Conservation (phyloP, 2,329 filamentous ascomycete genomes). For the Aspergillus quadricinctus region DNA sequence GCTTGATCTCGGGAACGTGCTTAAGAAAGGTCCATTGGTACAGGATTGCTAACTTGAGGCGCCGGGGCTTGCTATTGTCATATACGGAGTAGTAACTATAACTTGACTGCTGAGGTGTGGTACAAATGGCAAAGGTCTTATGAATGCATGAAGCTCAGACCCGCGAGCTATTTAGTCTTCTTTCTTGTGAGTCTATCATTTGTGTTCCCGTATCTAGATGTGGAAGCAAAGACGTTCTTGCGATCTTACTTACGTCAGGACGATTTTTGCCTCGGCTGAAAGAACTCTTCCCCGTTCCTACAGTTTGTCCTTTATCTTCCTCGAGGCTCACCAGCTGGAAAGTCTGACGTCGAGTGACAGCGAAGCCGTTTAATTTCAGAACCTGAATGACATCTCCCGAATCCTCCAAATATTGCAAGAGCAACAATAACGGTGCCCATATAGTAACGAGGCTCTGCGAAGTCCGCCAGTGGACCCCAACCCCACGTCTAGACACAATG, state of each 20-base stretch:
- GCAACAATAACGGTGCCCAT: neutral
- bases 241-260: neutral
- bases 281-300: neutral
- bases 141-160: too few relatives aligned
- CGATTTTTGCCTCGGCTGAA: neutral
- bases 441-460: neutral
- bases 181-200: too few relatives aligned
- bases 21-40: neutral
- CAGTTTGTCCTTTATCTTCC: neutral
- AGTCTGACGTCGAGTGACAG: neutral
- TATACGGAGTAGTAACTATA: too few relatives aligned
- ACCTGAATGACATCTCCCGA: neutral
- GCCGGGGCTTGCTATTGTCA: neutral
- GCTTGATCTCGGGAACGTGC: neutral
- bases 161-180: neutral
- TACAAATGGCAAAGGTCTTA: too few relatives aligned
- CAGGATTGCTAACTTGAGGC: neutral
- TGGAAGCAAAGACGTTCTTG: too few relatives aligned
- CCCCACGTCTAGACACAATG: slow-evolving; percentile 7
- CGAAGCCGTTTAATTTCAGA: neutral
- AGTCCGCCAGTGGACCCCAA: neutral
- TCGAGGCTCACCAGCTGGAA: neutral
- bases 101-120: too few relatives aligned
- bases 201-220: too few relatives aligned
- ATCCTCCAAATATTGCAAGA: neutral